phyloP scores from a whole-genome alignment of 1,139 yeast genomes.

The Pichia sp. region DNA sequence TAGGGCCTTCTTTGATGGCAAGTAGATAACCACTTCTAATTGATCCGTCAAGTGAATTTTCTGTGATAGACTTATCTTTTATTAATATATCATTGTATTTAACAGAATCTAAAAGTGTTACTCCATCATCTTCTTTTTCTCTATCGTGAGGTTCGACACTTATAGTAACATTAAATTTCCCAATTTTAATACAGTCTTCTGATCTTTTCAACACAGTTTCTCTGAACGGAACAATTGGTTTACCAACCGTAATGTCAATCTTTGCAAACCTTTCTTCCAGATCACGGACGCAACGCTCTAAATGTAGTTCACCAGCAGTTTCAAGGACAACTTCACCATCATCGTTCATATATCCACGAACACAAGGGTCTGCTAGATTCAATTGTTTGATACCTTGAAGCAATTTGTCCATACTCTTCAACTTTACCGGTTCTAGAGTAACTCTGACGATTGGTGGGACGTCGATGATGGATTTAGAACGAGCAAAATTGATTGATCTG shows the following conservation, averaged over 20 bases:
- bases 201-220: slow-evolving; percentile 56
- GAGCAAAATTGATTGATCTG: slow-evolving; percentile 56
- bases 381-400: slow-evolving; percentile 73
- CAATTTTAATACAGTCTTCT: slow-evolving; percentile 23
- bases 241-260: slow-evolving; percentile 76
- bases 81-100: slow-evolving; percentile 65
- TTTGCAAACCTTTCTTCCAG: slow-evolving; percentile 88
- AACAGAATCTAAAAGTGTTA: slow-evolving; percentile 22
- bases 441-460: slow-evolving; percentile 87
- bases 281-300: slow-evolving; percentile 87
- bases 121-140: not conserved
- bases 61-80: slow-evolving; percentile 35
- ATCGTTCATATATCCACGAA: slow-evolving; percentile 76
- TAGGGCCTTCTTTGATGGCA: slow-evolving; percentile 79
- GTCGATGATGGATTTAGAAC: slow-evolving; percentile 43
- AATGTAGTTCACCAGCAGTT: slow-evolving; percentile 93
- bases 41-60: slow-evolving; percentile 34
- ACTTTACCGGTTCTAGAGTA: slow-evolving; percentile 89
- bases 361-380: slow-evolving; percentile 89
- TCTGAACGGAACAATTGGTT: slow-evolving; percentile 91
- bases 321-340: slow-evolving; percentile 88
- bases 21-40: slow-evolving; percentile 73
- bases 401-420: slow-evolving; percentile 65
- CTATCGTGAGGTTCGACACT: slow-evolving; percentile 4
- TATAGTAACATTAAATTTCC: slow-evolving; percentile 30